Evolutionary conservation across 2,329 filamentous ascomycete genomes (phyloP).

Genomic region (Colletotrichum euphorbiae): DNA sequence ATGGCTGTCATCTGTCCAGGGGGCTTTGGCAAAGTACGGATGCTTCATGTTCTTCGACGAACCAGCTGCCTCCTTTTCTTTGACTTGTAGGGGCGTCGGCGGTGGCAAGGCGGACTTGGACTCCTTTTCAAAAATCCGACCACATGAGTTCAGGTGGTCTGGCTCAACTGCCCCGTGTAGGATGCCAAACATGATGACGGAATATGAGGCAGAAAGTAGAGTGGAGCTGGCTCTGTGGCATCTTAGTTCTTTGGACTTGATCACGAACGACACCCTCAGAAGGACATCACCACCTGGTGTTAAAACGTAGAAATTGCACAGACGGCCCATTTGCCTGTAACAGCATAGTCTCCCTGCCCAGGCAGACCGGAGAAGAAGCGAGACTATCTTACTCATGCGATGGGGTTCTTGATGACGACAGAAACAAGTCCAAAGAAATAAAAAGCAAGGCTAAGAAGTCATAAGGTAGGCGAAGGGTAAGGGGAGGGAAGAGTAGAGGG

Average conservation of each 20-base stretch:
- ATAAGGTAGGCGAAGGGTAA: background rate
- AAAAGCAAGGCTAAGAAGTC: background rate
- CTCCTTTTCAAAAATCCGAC: background rate
- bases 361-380: background rate
- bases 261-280: conserved; percentile 1
- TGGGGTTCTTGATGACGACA: background rate
- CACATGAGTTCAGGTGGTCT: background rate
- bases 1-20: conserved; percentile 32
- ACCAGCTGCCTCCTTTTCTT: conserved; percentile 10
- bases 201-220: background rate
- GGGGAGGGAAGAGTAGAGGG: background rate
- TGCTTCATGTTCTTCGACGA: conserved; percentile 21
- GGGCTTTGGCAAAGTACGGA: conserved; percentile 7
- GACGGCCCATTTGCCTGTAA: background rate
- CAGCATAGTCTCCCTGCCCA: background rate
- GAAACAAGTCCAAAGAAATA: background rate
- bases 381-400: background rate
- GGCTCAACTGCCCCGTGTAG: background rate
- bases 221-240: background rate
- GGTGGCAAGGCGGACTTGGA: conserved; percentile 11
- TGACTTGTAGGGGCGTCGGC: too few species aligned
- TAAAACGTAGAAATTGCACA: background rate
- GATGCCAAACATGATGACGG: background rate
- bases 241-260: background rate
- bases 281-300: background rate